Evolutionary conservation across 805 yeast species (phyloP).

Genomic region (Lipomyces kockii): DNA sequence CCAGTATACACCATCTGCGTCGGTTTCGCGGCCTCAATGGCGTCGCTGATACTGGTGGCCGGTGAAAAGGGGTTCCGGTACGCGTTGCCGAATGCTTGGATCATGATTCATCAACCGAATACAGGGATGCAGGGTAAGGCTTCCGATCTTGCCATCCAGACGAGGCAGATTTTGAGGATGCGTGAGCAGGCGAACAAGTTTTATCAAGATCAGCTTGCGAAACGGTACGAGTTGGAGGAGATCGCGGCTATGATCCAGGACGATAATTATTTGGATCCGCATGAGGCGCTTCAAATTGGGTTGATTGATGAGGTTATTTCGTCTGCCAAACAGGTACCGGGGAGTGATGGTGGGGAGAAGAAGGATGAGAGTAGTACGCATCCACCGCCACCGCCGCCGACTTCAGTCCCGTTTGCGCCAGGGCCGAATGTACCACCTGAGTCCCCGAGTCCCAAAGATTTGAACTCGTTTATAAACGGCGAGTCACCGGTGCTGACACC

Average conservation of each 20-base stretch:
- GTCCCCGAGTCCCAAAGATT: background rate
- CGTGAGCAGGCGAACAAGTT: conserved; percentile 43
- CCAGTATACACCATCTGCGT: conserved; percentile 47
- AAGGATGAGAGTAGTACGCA: conserved; percentile 9
- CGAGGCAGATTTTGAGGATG: conserved; percentile 44
- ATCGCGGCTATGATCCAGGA: conserved; percentile 37
- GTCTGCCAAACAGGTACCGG: background rate
- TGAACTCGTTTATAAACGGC: background rate
- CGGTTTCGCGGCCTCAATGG: conserved; percentile 48
- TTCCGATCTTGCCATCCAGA: conserved; percentile 46
- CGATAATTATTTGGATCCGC: conserved; percentile 41
- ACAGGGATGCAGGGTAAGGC: conserved; percentile 41
- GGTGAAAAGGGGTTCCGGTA: conserved; percentile 44
- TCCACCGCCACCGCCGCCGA: background rate
- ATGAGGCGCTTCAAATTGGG: conserved; percentile 45
- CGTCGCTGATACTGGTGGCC: conserved; percentile 43
- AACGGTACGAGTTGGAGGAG: conserved; percentile 26
- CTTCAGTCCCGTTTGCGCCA: background rate
- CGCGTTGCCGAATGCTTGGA: conserved; percentile 44
- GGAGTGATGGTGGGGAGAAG: conserved; percentile 1
- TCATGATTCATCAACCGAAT: conserved; percentile 48
- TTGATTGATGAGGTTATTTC: conserved; percentile 44
- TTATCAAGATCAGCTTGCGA: conserved; percentile 42
- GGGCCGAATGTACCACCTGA: background rate
- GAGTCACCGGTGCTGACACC: background rate